Evolutionary conservation across 83 land plant species (phyloP).

Genomic region (Thuja plicata): DNA sequence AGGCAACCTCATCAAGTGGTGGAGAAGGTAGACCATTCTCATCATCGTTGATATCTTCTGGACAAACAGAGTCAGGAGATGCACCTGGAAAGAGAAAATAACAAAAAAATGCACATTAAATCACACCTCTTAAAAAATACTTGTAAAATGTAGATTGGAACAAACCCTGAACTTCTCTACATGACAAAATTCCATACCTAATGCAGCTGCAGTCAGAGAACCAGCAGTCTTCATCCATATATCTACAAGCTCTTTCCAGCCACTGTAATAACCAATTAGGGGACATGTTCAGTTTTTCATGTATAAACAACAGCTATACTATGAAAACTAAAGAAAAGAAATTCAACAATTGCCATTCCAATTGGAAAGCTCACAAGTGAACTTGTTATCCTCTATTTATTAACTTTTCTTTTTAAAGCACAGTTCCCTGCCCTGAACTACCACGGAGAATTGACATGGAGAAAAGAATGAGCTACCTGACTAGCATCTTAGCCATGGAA

Average conservation of each 20-base stretch:
- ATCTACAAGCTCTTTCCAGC: conserved; percentile 21
- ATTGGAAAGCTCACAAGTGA: neutral
- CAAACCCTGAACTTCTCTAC: neutral
- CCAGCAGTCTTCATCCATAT: conserved; percentile 19
- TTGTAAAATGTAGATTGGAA: neutral
- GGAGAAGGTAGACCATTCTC: conserved; percentile 83
- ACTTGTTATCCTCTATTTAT: neutral
- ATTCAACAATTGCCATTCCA: neutral
- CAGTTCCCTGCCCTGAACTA: neutral
- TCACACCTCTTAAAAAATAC: neutral
- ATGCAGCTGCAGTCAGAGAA: conserved; percentile 13
- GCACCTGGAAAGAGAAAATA: conserved; percentile 19
- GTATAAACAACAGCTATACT: neutral
- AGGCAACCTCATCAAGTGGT: conserved; percentile 68
- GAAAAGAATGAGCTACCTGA: conserved; percentile 31
- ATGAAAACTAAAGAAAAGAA: neutral
- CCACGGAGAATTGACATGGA: neutral
- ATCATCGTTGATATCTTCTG: conserved; percentile 31
- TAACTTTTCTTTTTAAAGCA: neutral
- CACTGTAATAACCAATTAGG: conserved; percentile 28
- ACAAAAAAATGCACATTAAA: neutral
- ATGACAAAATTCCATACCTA: neutral
- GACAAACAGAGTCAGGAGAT: conserved; percentile 56
- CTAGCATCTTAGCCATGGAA: conserved; percentile 39
- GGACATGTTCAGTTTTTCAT: neutral